Percentiles rank a stretch among this genome's conserved stretches.
These are phyloP conservation scores for Penicillium desertorum DNA, from an alignment of 495 filamentous ascomycete species.

Conservation along the genomic window DNA sequence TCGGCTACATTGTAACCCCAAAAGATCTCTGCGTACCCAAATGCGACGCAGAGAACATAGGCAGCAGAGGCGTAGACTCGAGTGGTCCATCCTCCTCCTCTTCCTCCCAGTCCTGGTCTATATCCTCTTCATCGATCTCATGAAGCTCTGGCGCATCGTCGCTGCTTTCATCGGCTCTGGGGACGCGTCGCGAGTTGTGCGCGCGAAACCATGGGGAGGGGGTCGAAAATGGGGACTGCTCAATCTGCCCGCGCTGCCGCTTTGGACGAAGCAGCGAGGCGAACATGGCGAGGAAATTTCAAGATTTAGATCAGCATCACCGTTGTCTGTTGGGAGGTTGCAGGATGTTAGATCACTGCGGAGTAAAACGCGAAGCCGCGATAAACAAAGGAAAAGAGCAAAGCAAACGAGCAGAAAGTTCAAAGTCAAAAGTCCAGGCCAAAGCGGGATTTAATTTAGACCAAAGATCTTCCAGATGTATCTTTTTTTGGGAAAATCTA, in stretches of 20 bases:
- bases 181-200: constrained; percentile 14
- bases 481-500: not conserved
- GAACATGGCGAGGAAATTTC: constrained; percentile 36
- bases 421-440: not conserved
- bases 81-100: constrained; percentile 53
- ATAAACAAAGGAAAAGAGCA: not conserved
- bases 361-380: not conserved
- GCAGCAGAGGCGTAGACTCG: constrained; percentile 64
- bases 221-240: constrained; percentile 52
- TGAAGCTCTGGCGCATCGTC: constrained; percentile 36
- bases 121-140: constrained; percentile 37
- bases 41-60: constrained; percentile 79
- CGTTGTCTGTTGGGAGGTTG: not conserved
- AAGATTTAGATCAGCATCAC: constrained; percentile 14
- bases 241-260: constrained; percentile 34
- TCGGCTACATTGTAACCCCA: not conserved
- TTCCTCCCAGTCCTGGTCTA: constrained; percentile 44
- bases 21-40: constrained; percentile 55
- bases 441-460: constrained; percentile 10
- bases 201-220: constrained; percentile 37
- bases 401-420: not conserved
- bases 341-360: constrained; percentile 7
- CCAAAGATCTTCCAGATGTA: not conserved
- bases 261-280: constrained; percentile 50
- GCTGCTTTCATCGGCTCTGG: constrained; percentile 8